Evolutionary conservation across 2,329 filamentous ascomycete genomes (phyloP).

Genomic region (Epichloe gansuensis): DNA sequence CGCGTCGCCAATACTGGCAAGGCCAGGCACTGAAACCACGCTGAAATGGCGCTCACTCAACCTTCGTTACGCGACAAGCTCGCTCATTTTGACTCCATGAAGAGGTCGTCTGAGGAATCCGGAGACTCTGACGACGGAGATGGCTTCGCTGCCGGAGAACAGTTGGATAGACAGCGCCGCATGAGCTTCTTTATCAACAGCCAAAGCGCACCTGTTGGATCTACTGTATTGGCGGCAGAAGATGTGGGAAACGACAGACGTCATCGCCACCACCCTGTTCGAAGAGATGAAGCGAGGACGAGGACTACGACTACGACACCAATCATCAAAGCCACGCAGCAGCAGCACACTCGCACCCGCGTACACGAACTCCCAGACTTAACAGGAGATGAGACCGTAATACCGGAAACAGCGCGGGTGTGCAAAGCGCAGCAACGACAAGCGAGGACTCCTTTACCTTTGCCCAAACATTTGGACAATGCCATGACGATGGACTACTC

Average conservation of each 20-base stretch:
- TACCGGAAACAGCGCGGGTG: constrained; percentile 17
- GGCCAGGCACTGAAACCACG: not conserved
- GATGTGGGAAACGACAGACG: not conserved
- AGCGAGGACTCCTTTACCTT: constrained; percentile 3
- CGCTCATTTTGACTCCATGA: constrained; percentile 32
- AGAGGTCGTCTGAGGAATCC: constrained; percentile 11
- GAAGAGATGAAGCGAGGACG: not conserved
- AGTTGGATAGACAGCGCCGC: constrained; percentile 1
- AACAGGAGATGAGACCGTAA: constrained; percentile 15
- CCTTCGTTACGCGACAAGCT: constrained; percentile 24
- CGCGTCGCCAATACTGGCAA: too few species aligned
- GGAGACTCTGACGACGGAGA: not conserved
- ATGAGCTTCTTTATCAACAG: constrained; percentile 1
- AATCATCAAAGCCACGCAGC: constrained; percentile 20
- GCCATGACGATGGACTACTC: constrained; percentile 9
- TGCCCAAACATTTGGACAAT: not conserved
- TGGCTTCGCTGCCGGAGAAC: not conserved
- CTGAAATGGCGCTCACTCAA: not conserved
- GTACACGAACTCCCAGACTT: not conserved
- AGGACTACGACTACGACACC: not conserved
- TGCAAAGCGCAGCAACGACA: constrained; percentile 18
- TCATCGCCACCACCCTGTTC: not conserved
- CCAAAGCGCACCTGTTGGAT: not conserved
- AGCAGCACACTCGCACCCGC: not conserved
- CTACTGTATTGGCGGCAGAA: not conserved